These are phyloP conservation scores for Ascochyta lentis DNA, from an alignment of 2,329 filamentous ascomycete species.

Conservation along the genomic window DNA sequence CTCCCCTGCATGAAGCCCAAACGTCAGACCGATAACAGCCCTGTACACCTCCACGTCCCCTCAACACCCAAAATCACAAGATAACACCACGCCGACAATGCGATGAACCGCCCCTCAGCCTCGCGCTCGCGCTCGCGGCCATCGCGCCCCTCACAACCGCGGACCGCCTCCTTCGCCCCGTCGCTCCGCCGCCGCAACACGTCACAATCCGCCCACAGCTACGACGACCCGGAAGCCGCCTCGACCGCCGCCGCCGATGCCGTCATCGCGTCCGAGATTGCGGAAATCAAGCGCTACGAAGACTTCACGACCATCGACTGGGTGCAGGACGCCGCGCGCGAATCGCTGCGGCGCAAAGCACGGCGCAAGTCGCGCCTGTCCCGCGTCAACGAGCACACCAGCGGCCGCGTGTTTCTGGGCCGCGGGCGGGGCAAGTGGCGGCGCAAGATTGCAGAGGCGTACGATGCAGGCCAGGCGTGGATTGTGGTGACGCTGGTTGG, in stretches of 20 bases:
- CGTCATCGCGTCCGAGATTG: constrained; percentile 91
- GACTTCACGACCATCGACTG: constrained; percentile 99
- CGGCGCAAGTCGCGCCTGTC: constrained; percentile 73
- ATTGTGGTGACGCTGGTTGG: constrained; percentile 95
- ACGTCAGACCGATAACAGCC: background rate
- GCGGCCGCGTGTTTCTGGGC: constrained; percentile 63
- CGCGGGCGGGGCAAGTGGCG: constrained; percentile 69
- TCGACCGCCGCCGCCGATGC: constrained; percentile 64
- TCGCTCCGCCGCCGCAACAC: constrained; percentile 67
- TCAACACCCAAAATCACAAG: background rate
- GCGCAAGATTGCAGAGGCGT: constrained; percentile 80
- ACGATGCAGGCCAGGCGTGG: constrained; percentile 97
- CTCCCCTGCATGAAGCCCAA: background rate
- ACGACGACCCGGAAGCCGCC: constrained; percentile 65
- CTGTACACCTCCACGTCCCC: background rate
- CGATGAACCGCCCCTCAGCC: constrained; percentile 31
- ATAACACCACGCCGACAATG: constrained; percentile 3
- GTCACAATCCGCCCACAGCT: constrained; percentile 67
- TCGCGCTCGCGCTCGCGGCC: constrained; percentile 16
- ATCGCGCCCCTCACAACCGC: constrained; percentile 26
- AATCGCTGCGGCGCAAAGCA: constrained; percentile 81
- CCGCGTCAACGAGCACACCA: background rate
- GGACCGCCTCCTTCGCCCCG: constrained; percentile 58
- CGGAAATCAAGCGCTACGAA: constrained; percentile 97
- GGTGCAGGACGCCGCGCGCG: constrained; percentile 95